phyloP scores from a whole-genome alignment of 208 protist species.

The Trypanosoma melophagium region DNA sequence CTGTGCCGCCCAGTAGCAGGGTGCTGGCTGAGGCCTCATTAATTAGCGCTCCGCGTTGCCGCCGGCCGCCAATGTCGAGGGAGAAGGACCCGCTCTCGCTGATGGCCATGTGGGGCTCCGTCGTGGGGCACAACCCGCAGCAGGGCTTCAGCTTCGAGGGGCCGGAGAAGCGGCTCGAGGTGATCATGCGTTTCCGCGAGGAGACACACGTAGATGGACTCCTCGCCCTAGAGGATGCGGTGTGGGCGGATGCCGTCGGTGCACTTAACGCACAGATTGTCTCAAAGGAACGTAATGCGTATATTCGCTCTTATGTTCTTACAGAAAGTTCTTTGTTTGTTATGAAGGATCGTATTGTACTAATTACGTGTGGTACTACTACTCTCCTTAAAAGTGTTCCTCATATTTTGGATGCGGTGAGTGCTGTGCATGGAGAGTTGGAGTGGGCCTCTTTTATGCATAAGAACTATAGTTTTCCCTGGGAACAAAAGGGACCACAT shows the following conservation, averaged over 20 bases:
- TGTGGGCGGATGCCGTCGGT: constrained; percentile 73
- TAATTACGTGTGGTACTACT: constrained; percentile 95
- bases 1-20: not conserved
- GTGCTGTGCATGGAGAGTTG: constrained; percentile 71
- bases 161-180: constrained; percentile 90
- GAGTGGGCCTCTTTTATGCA: constrained; percentile 92
- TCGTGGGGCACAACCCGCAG: constrained; percentile 67
- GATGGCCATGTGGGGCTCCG: constrained; percentile 90
- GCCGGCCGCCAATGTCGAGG: constrained; percentile 21
- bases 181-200: constrained; percentile 67
- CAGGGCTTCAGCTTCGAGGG: constrained; percentile 91
- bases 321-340: constrained; percentile 94
- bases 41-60: no score
- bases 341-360: constrained; percentile 83
- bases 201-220: constrained; percentile 77
- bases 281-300: constrained; percentile 68
- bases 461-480: constrained; percentile 93
- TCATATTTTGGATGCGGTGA: constrained; percentile 75
- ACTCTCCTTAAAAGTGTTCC: constrained; percentile 90
- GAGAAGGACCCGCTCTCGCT: constrained; percentile 79
- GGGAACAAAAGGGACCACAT: constrained; percentile 88
- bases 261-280: constrained; percentile 88
- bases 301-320: constrained; percentile 92
- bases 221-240: constrained; percentile 58
- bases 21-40: no score